A percentile compares a stretch with the other conserved stretches of the same genome.
Conservation (phyloP, 2,329 filamentous ascomycete genomes). For the Phoma sp. region DNA sequence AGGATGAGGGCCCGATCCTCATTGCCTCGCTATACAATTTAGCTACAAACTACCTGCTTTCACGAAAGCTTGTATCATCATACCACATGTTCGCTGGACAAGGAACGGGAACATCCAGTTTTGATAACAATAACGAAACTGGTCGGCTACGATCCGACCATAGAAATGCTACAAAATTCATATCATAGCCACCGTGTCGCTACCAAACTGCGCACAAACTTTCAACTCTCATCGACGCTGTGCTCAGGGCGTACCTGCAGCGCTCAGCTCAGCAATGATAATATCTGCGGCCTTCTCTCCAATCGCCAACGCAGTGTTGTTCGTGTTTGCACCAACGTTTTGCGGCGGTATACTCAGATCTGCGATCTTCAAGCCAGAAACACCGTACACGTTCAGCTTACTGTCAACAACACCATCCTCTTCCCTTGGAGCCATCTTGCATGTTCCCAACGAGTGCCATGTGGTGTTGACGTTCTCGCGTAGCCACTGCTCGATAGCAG, state of each 20-base stretch:
- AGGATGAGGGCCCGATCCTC: neutral
- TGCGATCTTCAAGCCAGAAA: constrained; percentile 47
- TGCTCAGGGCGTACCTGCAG: neutral
- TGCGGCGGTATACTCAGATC: constrained; percentile 52
- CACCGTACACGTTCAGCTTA: constrained; percentile 38
- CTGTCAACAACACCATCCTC: constrained; percentile 38
- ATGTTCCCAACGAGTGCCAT: constrained; percentile 44
- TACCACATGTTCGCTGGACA: too few species aligned
- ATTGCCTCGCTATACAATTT: too few species aligned
- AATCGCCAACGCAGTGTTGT: constrained; percentile 53
- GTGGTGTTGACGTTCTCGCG: constrained; percentile 42
- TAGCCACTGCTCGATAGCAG: constrained; percentile 51
- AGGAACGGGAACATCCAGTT: too few species aligned
- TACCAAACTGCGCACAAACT: too few species aligned
- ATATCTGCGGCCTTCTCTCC: constrained; percentile 44
- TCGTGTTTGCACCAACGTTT: constrained; percentile 56
- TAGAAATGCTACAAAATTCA: too few species aligned
- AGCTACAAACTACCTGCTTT: too few species aligned
- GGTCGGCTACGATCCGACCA: too few species aligned
- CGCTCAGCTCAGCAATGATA: constrained; percentile 26
- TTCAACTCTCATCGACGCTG: neutral
- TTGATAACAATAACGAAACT: too few species aligned
- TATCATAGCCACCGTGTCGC: too few species aligned
- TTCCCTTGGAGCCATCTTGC: constrained; percentile 43
- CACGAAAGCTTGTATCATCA: too few species aligned